Base-by-base conservation (phyloP, 176 grass and related monocot species). In the Lolium multiflorum region DNA sequence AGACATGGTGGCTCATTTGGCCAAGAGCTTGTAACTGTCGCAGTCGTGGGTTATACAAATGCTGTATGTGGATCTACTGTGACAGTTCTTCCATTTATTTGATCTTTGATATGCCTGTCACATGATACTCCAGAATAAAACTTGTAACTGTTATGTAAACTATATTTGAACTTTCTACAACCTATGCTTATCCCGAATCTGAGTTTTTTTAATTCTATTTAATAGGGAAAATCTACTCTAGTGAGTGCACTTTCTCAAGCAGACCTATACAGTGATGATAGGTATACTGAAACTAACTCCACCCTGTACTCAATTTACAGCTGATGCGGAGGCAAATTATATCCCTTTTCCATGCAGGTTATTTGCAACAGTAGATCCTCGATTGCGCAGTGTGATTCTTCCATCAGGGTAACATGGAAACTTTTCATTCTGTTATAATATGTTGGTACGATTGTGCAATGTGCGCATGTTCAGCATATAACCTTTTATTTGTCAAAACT, bases 361-460 rank as follows among this genome's bases (percentile, higher is more conserved):
- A 63, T 98, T 98, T 92, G 96, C 96, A 31, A 98, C 96, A 85
- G 96, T 95, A 60, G 96, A 98, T 95, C 93, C 96, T 51, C 86
- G 96, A 49, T 80, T 98, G 87, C 86, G 91, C 87, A 98, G 90
- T 89, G 91, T 98, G 56, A 91, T 98, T 84, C 93, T 98, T 89
- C 96, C 96, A 80, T 98, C 93, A 69, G 96, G 96, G 96, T 95
- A 98, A 79, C 77, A 46, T 55, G 50, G 55, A 75, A 47, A 25
- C 26, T 66, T 80, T 37, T 77, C 71, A 74, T 77, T 41, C 68
- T 86, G 66, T 8, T 88, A 87, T 80, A 22, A 67, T 78, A 73
- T 76, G 35, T 85, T 48, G 68, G 28, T 81, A 78, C 44, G 52
- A n/a, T 69, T 78, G 5, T 79, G 52, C 16, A 9, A 37, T 74